Percentiles rank a stretch among this genome's conserved stretches.
Evolutionary conservation across 2,329 filamentous ascomycete genomes (phyloP).

Genomic region (Salinomyces thailandicus): DNA sequence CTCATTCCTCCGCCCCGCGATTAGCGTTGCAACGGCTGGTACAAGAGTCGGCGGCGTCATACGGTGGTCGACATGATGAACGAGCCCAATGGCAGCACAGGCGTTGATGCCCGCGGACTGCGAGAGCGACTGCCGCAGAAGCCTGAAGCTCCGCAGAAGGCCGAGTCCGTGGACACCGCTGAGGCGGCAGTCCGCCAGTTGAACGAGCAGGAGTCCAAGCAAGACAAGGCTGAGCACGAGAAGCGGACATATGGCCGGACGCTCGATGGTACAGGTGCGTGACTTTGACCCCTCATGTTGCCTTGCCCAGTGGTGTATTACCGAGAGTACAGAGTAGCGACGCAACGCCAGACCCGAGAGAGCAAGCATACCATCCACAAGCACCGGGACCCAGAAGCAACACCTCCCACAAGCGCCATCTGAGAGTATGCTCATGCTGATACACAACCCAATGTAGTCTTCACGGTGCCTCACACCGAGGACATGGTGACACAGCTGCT

Average conservation of each 20-base stretch:
- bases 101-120: constrained; percentile 28
- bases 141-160: constrained; percentile 22
- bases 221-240: constrained; percentile 40
- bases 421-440: constrained; percentile 14
- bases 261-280: constrained; percentile 78
- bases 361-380: not conserved
- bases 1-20: too few relatives aligned
- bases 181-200: constrained; percentile 39
- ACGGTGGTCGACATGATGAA: too few relatives aligned
- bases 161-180: constrained; percentile 28
- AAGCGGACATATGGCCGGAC: constrained; percentile 86
- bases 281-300: too few relatives aligned
- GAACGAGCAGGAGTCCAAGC: constrained; percentile 39
- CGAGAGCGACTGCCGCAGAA: constrained; percentile 36
- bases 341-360: not conserved
- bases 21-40: too few relatives aligned
- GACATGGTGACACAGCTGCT: constrained; percentile 98
- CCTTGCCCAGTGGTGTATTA: not conserved
- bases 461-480: constrained; percentile 89
- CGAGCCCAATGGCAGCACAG: constrained; percentile 10
- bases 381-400: constrained; percentile 1
- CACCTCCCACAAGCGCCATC: not conserved
- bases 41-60: too few relatives aligned
- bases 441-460: constrained; percentile 51
- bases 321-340: constrained; percentile 1